Base-by-base conservation (phyloP, 768 basidiomycete species). In the Boletus sp. region DNA sequence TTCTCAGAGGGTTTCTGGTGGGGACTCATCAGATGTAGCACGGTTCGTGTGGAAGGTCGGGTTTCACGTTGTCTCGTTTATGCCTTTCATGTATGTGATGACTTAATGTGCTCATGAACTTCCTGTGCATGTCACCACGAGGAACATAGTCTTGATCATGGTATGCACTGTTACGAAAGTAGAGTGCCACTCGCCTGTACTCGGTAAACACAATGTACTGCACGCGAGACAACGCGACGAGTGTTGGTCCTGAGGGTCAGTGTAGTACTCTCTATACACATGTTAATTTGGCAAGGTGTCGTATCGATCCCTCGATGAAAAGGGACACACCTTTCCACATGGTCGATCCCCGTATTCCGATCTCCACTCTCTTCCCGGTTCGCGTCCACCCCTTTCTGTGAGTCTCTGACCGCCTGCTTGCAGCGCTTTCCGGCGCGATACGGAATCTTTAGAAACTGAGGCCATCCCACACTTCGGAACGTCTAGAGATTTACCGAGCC, bases 41-140 rank as follows among this genome's bases (percentile, higher is more conserved):
- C 33, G 11, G 47, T 39, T 27, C 5, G n/a, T 40, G 29, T 32
- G 37, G 14, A 34, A 38, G 51, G 38, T 51, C n/a, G 8, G 32
- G 35, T 49, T 42, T 54, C 54, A 50, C 21, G 25, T 13, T 11
- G 19, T 8, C 17, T 39, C 29, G 32, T 41, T 54, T 46, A 61
- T 19, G 48, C 32, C 42, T 53, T 45, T 35, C 19, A 53, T 54
- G 64, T 60, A 33, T 35, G 35, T 38, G 34, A 59, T 37, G 56
- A 54, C 27, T 50, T 47, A 45, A 57, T 50, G 56, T 41, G 29
- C 45, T 44, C 40, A 58, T 19, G 53, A 50, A 5, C 27, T 17
- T 49, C 37, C 23, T n/a, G 21, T 30, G 29, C 19, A 8, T 35
- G 19, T 13, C 39, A 17, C 17, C 6, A 33, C 23, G 25, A 29